Evolutionary conservation across 2,329 filamentous ascomycete species (phyloP).

Genomic region (Epichloe uncinata): DNA sequence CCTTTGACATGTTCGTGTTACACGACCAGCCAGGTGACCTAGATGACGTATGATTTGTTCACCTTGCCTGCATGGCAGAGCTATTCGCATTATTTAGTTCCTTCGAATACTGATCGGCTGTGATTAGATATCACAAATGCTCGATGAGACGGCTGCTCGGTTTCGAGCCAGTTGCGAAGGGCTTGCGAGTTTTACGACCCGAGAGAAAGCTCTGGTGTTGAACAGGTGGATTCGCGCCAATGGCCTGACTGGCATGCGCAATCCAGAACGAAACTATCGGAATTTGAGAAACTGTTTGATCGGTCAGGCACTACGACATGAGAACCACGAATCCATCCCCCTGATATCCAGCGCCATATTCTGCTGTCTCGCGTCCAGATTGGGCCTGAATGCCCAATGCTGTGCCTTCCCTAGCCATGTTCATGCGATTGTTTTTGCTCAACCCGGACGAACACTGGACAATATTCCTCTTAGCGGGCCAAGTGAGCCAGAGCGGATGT

Average conservation of each 20-base stretch:
- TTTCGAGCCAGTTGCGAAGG: conserved; percentile 40
- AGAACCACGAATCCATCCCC: conserved; percentile 67
- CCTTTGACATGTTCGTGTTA: conserved; percentile 82
- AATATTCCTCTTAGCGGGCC: conserved; percentile 25
- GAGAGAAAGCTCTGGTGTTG: conserved; percentile 54
- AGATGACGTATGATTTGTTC: conserved; percentile 42
- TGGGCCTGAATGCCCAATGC: conserved; percentile 65
- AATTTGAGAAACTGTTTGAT: conserved; percentile 80
- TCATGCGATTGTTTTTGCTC: conserved; percentile 60
- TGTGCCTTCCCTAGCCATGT: conserved; percentile 79
- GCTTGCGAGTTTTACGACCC: conserved; percentile 44
- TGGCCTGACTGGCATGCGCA: conserved; percentile 57
- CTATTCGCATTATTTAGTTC: background rate
- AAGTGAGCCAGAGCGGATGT: conserved; percentile 44
- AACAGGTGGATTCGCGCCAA: conserved; percentile 55
- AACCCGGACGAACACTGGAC: conserved; percentile 47
- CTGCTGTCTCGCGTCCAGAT: conserved; percentile 59
- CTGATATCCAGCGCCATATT: conserved; percentile 81
- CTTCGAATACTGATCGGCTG: background rate
- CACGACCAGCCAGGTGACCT: conserved; percentile 61
- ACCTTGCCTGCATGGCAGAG: background rate
- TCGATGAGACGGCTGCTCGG: conserved; percentile 48
- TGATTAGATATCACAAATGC: conserved; percentile 42
- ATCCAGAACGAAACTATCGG: conserved; percentile 55
- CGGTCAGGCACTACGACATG: conserved; percentile 61